Conservation (phyloP, 2,329 filamentous ascomycete genomes). For the Teratosphaeria zuluensis region DNA sequence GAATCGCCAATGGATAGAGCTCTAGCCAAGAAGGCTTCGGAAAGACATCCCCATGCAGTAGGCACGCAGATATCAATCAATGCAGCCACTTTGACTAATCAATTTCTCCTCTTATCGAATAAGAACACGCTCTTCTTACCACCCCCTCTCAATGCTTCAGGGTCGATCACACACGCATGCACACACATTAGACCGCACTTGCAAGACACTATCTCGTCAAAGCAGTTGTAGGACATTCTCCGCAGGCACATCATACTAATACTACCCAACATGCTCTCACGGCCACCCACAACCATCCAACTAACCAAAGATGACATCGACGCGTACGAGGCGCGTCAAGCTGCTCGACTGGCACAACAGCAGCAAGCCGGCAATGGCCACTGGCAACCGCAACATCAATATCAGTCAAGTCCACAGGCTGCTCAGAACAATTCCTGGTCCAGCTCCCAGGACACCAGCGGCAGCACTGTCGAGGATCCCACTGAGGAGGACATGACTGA, state of each 20-base stretch:
- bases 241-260: neutral
- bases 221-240: neutral
- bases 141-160: too few relatives aligned
- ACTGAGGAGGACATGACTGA: conserved; percentile 4
- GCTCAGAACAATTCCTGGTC: neutral
- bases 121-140: too few relatives aligned
- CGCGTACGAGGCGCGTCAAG: conserved; percentile 24
- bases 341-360: conserved; percentile 16
- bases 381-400: conserved; percentile 4
- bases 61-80: neutral
- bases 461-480: conserved; percentile 13
- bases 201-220: neutral
- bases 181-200: too few relatives aligned
- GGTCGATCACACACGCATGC: too few relatives aligned
- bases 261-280: conserved; percentile 23
- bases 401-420: neutral
- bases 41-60: neutral
- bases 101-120: neutral
- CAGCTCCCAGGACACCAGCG: conserved; percentile 12
- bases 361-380: conserved; percentile 8
- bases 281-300: conserved; percentile 26
- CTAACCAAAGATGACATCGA: conserved; percentile 26
- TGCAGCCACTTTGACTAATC: neutral
- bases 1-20: neutral
- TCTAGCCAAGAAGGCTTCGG: neutral